phyloP scores from a whole-genome alignment of 208 protist species.

The Kentomonas sorsogonicus region DNA sequence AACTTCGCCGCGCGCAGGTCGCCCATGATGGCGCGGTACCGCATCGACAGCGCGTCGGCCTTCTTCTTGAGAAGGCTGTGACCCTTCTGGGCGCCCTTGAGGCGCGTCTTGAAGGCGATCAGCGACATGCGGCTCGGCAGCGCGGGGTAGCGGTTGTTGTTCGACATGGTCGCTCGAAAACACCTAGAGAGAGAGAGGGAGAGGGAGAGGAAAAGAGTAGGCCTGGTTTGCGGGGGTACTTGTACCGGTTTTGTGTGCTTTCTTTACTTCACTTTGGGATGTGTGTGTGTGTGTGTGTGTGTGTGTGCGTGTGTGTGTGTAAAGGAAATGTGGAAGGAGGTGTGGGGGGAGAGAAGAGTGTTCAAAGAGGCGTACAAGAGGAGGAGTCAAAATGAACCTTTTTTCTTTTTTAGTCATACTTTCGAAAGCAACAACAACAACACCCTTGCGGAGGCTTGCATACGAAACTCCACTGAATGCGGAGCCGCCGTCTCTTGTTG shows the following conservation, averaged over 20 bases:
- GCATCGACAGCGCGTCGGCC: constrained; percentile 97
- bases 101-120: constrained; percentile 90
- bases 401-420: no score
- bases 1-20: constrained; percentile 92
- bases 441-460: no score
- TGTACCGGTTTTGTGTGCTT: neutral
- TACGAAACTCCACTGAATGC: no score
- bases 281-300: constrained; percentile 5
- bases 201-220: constrained; percentile 11
- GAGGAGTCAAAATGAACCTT: no score
- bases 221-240: neutral
- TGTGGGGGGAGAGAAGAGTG: neutral
- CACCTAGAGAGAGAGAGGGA: constrained; percentile 7
- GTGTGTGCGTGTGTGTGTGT: neutral
- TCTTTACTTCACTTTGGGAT: neutral
- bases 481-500: no score
- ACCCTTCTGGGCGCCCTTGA: constrained; percentile 97
- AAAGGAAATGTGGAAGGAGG: neutral
- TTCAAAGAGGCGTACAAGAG: no score
- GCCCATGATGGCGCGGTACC: constrained; percentile 93
- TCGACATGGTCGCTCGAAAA: constrained; percentile 45
- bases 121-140: constrained; percentile 91
- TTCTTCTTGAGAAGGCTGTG: constrained; percentile 99
- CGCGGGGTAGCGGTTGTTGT: constrained; percentile 76
- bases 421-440: no score